Evolutionary conservation across 108 stramenopile genomes (phyloP), one percentile per base, ranked within the genome.

Genomic region (Cyclotella baltica): DNA sequence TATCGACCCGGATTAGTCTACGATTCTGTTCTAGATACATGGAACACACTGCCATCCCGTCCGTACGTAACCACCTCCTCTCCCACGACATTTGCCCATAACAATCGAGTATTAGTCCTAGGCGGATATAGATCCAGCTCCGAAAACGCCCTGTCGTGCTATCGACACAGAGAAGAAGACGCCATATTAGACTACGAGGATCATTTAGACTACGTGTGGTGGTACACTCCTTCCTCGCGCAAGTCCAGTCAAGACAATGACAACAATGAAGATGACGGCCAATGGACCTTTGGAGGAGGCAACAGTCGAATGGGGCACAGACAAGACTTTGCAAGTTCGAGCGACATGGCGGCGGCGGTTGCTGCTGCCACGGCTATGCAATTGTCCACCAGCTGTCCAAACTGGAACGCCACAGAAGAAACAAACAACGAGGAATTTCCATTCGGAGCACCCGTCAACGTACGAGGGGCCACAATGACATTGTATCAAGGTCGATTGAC

Each of bases 61-160:
- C 77, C 62, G 9, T 78, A 57, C 19, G 70, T 73, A 16, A 73
- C 77, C 28, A 78, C 77, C 34, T 73, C 71, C 10, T 78, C 72
- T 35, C 77, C 77, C 25, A 78, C 77, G 10, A 78, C 77, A n/a
- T 64, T 23, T 37, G 28, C 72, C 1, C 73, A 52, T 34, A 37
- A 31, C 1, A 70, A 78, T 52, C 61, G 16, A n/a, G 71, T 78
- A 20, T 43, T 78, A n/a, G 77, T 78, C 0, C 35, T 78, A 0
- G 77, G 77, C 0, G 77, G 77, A 47, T 78, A 78, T 65, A 69
- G 71, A 55, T 78, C 77, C 18, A 72, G 70, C 48, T 72, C 71
- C 0, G 77, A 78, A 22, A 78, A 73, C 40, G 72, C 72, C 4
- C 47, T 78, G 0, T 56, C 52, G 3, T 73, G 70, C 36, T 78